Evolutionary conservation across 2,329 filamentous ascomycete genomes (phyloP).

Genomic region (Alternaria infectoria): DNA sequence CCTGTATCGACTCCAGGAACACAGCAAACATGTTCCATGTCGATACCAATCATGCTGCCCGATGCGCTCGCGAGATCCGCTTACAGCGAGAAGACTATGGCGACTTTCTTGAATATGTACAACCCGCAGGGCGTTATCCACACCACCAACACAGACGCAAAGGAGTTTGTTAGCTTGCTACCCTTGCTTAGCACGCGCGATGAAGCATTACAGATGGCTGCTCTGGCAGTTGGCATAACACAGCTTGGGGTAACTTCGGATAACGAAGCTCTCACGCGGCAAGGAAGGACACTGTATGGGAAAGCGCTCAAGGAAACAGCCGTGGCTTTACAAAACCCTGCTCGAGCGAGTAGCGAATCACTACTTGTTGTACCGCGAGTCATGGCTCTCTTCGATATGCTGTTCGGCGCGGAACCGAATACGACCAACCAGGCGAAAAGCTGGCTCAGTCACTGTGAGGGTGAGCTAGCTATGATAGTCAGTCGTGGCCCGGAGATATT

Average conservation of each 20-base stretch:
- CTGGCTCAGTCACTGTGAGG: slow-evolving; percentile 39
- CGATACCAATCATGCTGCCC: slow-evolving; percentile 14
- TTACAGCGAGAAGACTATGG: slow-evolving; percentile 29
- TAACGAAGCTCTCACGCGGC: slow-evolving; percentile 20
- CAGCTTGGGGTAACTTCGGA: slow-evolving; percentile 25
- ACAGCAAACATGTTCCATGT: background rate
- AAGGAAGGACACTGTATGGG: slow-evolving; percentile 35
- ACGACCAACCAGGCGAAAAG: slow-evolving; percentile 28
- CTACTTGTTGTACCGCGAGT: slow-evolving; percentile 35
- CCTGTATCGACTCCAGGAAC: background rate
- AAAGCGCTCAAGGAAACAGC: slow-evolving; percentile 31
- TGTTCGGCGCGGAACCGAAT: slow-evolving; percentile 36
- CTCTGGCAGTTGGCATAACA: slow-evolving; percentile 34
- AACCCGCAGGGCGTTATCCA: slow-evolving; percentile 12
- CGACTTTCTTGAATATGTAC: slow-evolving; percentile 31
- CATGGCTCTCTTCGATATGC: slow-evolving; percentile 34
- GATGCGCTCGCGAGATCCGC: slow-evolving; percentile 26
- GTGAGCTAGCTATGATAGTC: slow-evolving; percentile 32
- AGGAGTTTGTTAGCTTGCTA: slow-evolving; percentile 22
- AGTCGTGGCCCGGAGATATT: slow-evolving; percentile 26
- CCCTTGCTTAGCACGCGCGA: slow-evolving; percentile 27
- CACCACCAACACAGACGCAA: slow-evolving; percentile 11
- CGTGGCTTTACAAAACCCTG: slow-evolving; percentile 23
- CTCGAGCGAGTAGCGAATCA: slow-evolving; percentile 25
- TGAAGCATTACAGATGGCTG: slow-evolving; percentile 30